Percentiles rank a stretch among this genome's conserved stretches.
phyloP scores from a whole-genome alignment of 176 grass and related monocot species.

The Bromus sterilis region DNA sequence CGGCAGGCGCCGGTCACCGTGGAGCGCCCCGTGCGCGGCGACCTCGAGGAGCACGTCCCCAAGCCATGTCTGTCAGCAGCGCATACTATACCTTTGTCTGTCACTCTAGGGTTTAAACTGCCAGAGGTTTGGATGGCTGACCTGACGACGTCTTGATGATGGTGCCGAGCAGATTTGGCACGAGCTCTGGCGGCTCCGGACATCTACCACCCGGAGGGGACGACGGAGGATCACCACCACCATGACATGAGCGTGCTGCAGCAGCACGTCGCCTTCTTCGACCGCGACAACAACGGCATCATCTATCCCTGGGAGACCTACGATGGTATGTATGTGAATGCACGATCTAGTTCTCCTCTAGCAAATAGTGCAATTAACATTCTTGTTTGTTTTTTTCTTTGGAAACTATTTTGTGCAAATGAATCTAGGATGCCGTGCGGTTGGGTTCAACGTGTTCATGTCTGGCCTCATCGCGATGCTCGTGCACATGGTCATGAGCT shows the following conservation, averaged over 20 bases:
- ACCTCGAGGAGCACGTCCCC: constrained; percentile 73
- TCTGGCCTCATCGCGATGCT: constrained; percentile 49
- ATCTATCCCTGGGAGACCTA: constrained; percentile 94
- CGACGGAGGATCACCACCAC: constrained; percentile 34
- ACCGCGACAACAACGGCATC: constrained; percentile 67
- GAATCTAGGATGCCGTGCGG: constrained; percentile 45
- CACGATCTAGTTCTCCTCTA: no score
- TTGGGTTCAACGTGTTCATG: constrained; percentile 73
- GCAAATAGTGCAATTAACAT: no score
- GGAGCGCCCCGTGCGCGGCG: constrained; percentile 57
- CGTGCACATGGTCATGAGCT: constrained; percentile 69
- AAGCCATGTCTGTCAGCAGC: constrained; percentile 81
- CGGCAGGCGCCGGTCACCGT: constrained; percentile 73
- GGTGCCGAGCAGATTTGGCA: constrained; percentile 45
- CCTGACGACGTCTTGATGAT: no score
- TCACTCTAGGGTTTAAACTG: neutral
- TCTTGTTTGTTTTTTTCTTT: no score
- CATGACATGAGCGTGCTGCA: constrained; percentile 73
- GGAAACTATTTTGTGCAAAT: neutral
- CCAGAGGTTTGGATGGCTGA: neutral
- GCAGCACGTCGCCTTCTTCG: constrained; percentile 92
- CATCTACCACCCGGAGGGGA: constrained; percentile 84
- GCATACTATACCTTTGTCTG: no score
- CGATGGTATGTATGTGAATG: no score
- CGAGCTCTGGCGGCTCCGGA: constrained; percentile 68